Conservation (phyloP, 768 basidiomycete genomes). For the Udeniomyces megalosporus region DNA sequence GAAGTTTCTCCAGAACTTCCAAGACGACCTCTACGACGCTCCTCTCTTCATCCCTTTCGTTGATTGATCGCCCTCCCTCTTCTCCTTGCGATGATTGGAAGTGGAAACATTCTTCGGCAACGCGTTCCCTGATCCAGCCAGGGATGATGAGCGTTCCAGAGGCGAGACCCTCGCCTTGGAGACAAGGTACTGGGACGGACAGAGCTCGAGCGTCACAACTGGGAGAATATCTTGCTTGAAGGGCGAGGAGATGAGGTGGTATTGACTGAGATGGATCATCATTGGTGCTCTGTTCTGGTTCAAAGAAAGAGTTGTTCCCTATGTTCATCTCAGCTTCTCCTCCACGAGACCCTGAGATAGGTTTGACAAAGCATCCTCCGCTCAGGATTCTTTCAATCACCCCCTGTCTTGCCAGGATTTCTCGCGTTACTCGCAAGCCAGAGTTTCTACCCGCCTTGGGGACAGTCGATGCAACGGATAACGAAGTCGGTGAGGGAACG, state of each 20-base stretch:
- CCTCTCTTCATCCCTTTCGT: constrained; percentile 49
- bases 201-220: not conserved
- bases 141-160: constrained; percentile 58
- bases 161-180: constrained; percentile 1
- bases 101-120: constrained; percentile 78
- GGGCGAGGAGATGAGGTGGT: not conserved
- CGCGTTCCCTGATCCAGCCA: constrained; percentile 87
- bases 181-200: not conserved
- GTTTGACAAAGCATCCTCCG: constrained; percentile 63
- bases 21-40: constrained; percentile 50
- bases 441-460: constrained; percentile 19
- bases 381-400: constrained; percentile 68
- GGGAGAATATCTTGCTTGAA: not conserved
- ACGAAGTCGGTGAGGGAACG: constrained; percentile 57
- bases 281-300: not conserved
- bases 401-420: constrained; percentile 24
- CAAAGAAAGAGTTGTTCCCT: too few relatives aligned
- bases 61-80: not conserved
- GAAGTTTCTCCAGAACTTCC: constrained; percentile 40
- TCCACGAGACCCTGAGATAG: not conserved
- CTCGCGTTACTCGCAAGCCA: not conserved
- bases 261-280: not conserved
- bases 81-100: not conserved
- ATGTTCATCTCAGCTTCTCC: not conserved
- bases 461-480: constrained; percentile 29